These are phyloP conservation scores for Phellopilus nigrolimitatus DNA, from an alignment of 1,284 basidiomycete genomes.

Conservation along the genomic window DNA sequence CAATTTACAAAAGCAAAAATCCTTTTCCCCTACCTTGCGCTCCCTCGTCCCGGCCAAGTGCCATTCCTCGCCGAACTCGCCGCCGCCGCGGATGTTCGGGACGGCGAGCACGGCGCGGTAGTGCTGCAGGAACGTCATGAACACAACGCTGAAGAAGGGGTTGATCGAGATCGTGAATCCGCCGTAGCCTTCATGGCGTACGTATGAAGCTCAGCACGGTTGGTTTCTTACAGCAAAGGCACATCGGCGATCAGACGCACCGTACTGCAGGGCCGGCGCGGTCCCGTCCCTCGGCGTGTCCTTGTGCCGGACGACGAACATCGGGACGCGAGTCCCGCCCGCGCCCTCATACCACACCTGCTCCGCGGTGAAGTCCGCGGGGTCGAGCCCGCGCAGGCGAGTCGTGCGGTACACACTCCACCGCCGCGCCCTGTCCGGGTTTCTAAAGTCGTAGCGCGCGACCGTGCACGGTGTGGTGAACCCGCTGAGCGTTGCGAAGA, in stretches of 20 bases:
- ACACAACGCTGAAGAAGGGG: constrained; percentile 68
- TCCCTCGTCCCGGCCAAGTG: constrained; percentile 68
- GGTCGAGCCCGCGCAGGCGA: constrained; percentile 58
- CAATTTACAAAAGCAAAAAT: constrained; percentile 17
- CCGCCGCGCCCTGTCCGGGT: constrained; percentile 40
- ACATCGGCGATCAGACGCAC: constrained; percentile 32
- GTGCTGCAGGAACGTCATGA: constrained; percentile 72
- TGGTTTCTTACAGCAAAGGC: neutral
- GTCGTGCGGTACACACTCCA: constrained; percentile 62
- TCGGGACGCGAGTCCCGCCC: constrained; percentile 80
- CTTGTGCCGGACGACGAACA: constrained; percentile 83
- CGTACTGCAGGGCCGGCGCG: constrained; percentile 77
- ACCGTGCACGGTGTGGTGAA: constrained; percentile 76
- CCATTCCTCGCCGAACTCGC: constrained; percentile 83
- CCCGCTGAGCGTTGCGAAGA: constrained; percentile 65
- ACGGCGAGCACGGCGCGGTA: constrained; percentile 75
- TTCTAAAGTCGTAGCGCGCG: constrained; percentile 55
- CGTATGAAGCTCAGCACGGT: constrained; percentile 24
- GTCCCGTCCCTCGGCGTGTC: constrained; percentile 69
- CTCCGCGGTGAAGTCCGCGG: constrained; percentile 67
- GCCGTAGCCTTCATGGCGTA: constrained; percentile 50
- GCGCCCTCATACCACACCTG: constrained; percentile 79
- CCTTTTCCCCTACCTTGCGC: constrained; percentile 48
- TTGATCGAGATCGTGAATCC: constrained; percentile 73
- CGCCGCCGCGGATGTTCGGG: constrained; percentile 77